A percentile compares a stretch with the other conserved stretches of the same genome.
phyloP scores from a whole-genome alignment of 768 basidiomycete species.

The Melanogaster broomeanus region DNA sequence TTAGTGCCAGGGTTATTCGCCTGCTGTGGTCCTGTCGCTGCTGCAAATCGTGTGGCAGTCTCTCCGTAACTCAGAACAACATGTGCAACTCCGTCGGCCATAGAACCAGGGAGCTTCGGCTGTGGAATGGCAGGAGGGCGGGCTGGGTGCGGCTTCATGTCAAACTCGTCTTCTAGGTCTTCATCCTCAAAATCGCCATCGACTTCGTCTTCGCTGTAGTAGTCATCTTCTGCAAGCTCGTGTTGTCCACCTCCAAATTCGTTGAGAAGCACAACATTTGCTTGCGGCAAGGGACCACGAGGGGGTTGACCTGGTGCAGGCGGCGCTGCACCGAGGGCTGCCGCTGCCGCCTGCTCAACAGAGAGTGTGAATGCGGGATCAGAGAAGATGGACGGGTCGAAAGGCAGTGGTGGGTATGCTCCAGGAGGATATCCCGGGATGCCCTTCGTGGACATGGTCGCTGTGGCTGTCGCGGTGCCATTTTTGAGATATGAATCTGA shows the following conservation, averaged over 20 bases:
- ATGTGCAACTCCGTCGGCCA: constrained; percentile 34
- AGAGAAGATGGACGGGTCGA: constrained; percentile 54
- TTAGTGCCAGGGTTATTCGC: constrained; percentile 24
- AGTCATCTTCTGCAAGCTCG: constrained; percentile 42
- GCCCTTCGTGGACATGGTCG: constrained; percentile 36
- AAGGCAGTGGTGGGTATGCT: constrained; percentile 43
- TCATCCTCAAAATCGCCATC: constrained; percentile 45
- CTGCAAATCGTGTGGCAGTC: constrained; percentile 18
- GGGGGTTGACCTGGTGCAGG: constrained; percentile 33
- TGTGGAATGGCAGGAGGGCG: constrained; percentile 18
- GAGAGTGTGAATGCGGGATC: constrained; percentile 54
- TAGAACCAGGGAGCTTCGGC: constrained; percentile 13
- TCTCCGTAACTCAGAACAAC: constrained; percentile 44
- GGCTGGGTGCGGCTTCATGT: constrained; percentile 26
- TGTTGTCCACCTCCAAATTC: constrained; percentile 39
- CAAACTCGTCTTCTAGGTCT: constrained; percentile 33
- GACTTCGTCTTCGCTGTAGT: constrained; percentile 49
- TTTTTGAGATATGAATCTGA: constrained; percentile 40
- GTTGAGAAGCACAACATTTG: constrained; percentile 41
- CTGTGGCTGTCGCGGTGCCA: constrained; percentile 31
- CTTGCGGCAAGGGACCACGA: constrained; percentile 31
- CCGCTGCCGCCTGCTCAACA: constrained; percentile 49
- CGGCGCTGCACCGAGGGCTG: constrained; percentile 31
- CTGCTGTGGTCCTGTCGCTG: constrained; percentile 7
- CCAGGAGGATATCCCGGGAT: constrained; percentile 43